A percentile compares a stretch with the other conserved stretches of the same genome.
Evolutionary conservation across 805 yeast species (phyloP).

Genomic region (Myxozyma mucilagina): DNA sequence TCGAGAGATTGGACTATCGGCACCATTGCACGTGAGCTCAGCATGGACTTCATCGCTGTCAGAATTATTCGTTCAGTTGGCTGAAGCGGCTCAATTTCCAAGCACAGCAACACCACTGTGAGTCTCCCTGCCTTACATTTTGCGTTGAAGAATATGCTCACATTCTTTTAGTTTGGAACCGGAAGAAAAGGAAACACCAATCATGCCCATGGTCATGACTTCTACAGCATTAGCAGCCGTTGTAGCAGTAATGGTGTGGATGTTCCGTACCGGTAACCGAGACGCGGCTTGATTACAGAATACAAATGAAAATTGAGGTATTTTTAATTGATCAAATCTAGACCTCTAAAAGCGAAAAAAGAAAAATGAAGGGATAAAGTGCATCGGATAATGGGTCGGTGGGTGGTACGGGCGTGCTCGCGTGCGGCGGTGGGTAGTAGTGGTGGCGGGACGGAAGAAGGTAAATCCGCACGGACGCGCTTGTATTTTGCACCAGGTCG

Average conservation of each 20-base stretch:
- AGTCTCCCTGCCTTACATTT: background rate
- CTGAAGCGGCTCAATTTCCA: slow-evolving; percentile 84
- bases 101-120: slow-evolving; percentile 58
- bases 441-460: background rate
- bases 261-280: slow-evolving; percentile 48
- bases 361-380: background rate
- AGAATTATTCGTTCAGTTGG: slow-evolving; percentile 81
- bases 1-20: slow-evolving; percentile 59
- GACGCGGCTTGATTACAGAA: background rate
- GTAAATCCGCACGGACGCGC: background rate
- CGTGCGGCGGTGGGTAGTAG: background rate
- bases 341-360: too few relatives aligned
- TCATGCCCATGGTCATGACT: slow-evolving; percentile 58
- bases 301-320: background rate
- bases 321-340: too few relatives aligned
- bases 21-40: slow-evolving; percentile 89
- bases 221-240: slow-evolving; percentile 71
- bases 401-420: background rate
- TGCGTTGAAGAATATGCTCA: background rate
- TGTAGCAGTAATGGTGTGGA: slow-evolving; percentile 63
- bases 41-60: slow-evolving; percentile 80
- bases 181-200: slow-evolving; percentile 53
- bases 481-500: background rate
- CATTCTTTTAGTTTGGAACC: slow-evolving; percentile 40
- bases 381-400: background rate